Base-by-base conservation (phyloP, 768 basidiomycete species). In the Boletus tomentosulus region DNA sequence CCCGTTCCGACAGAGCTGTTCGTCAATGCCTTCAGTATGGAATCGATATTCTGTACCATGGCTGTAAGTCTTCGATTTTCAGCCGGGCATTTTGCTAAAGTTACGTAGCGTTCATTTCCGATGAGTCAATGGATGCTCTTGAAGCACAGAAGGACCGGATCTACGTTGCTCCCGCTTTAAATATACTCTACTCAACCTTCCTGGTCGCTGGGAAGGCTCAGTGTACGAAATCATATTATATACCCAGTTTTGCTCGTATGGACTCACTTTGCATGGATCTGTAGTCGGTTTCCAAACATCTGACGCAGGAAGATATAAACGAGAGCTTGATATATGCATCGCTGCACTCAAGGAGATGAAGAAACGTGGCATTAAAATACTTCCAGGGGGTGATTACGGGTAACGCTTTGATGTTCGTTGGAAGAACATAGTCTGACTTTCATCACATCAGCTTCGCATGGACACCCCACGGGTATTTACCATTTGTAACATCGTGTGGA, bases 381-480 rank as follows among this genome's bases (percentile, higher is more conserved):
- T 73, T 43, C 71, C 72, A 1, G 72, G 72, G 0, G 73, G 71
- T 24, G 72, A 73, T 50, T 73, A 73, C 39, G 72, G 72, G 70
- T 70, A 58, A 56, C 4, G 4, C 27, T 44, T 33, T 8, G 8
- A n/a, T 5, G 22, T 47, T 25, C 28, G n/a, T 41, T 45, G 35
- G 24, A 48, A 33, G 12, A 4, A 27, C 1, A 13, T 33, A 22
- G 16, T 16, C 45, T 59, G 3, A 59, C 7, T 25, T 56, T 3
- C 22, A 15, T 48, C 25, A 16, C 22, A 34, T 46, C n/a, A 67
- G 56, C 8, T 65, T 67, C n/a, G 62, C 58, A 3, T 61, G 70
- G 70, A 71, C 70, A 2, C 70, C 68, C 0, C 70, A 69, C 39
- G 70, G 72, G 66, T 66, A 56, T 6, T 27, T 54, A 37, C 0